Evolutionary conservation across 352 stramenopile genomes (phyloP).

Genomic region (Phytophthora pisi): DNA sequence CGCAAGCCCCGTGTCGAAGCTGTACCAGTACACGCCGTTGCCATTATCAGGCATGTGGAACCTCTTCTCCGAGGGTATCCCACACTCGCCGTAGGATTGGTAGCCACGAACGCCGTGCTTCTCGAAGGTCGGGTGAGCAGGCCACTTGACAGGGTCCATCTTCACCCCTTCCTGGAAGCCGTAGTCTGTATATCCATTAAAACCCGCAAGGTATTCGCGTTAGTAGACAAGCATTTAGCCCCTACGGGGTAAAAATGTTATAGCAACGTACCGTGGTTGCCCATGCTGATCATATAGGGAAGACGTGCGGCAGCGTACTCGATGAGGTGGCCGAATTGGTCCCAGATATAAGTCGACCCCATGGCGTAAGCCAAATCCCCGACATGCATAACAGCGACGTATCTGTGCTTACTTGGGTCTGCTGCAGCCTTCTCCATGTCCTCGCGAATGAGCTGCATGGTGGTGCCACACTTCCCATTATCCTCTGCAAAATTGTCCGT

Average conservation of each 20-base stretch:
- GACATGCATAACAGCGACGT: constrained; percentile 78
- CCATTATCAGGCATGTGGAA: constrained; percentile 79
- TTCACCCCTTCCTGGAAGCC: constrained; percentile 47
- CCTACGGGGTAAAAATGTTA: no score
- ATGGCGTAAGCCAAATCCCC: constrained; percentile 83
- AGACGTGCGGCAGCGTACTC: constrained; percentile 71
- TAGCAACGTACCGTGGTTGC: constrained; percentile 48
- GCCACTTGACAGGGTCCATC: constrained; percentile 33
- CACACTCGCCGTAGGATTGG: constrained; percentile 86
- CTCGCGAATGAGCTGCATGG: constrained; percentile 40
- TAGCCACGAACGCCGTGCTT: constrained; percentile 39
- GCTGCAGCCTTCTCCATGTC: constrained; percentile 37
- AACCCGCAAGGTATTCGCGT: neutral
- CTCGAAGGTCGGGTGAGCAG: constrained; percentile 43
- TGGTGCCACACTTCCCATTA: constrained; percentile 43
- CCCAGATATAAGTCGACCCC: constrained; percentile 79
- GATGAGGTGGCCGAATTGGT: constrained; percentile 86
- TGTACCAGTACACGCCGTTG: constrained; percentile 71
- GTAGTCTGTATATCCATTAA: constrained; percentile 37
- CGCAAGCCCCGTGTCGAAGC: constrained; percentile 53
- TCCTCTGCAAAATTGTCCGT: constrained; percentile 38
- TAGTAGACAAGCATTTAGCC: neutral
- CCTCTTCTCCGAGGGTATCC: constrained; percentile 69
- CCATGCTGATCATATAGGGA: constrained; percentile 78
- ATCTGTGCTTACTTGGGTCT: constrained; percentile 47